Evolutionary conservation across 495 filamentous ascomycete species (phyloP).

Genomic region (Thermothielavioides terrestris): DNA sequence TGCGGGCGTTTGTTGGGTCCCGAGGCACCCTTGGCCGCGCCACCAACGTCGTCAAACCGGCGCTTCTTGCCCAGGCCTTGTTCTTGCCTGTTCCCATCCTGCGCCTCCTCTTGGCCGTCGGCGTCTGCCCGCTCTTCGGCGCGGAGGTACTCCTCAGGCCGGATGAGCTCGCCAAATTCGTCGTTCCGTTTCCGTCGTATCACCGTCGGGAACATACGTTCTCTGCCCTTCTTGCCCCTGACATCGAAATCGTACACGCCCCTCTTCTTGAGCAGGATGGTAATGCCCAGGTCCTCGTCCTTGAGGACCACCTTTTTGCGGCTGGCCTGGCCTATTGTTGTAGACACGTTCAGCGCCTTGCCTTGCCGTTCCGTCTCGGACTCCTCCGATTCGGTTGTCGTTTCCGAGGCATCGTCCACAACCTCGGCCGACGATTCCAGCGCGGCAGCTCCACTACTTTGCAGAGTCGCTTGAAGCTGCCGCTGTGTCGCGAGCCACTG

Average conservation of each 20-base stretch:
- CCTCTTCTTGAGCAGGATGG: conserved; percentile 79
- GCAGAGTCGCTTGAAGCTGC: conserved; percentile 68
- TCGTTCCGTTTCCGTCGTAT: conserved; percentile 70
- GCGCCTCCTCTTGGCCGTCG: conserved; percentile 49
- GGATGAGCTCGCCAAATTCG: conserved; percentile 87
- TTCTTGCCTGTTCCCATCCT: conserved; percentile 39
- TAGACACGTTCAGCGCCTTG: conserved; percentile 78
- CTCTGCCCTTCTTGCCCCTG: conserved; percentile 83
- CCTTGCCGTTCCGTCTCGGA: conserved; percentile 88
- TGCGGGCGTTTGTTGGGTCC: conserved; percentile 35
- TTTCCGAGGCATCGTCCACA: conserved; percentile 72
- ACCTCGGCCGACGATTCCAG: conserved; percentile 67
- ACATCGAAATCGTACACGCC: conserved; percentile 88
- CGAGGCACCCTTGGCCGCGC: conserved; percentile 30
- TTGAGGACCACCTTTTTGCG: conserved; percentile 72
- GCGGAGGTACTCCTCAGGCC: conserved; percentile 87
- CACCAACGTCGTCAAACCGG: conserved; percentile 71
- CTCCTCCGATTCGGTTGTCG: conserved; percentile 76
- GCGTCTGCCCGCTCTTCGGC: conserved; percentile 86
- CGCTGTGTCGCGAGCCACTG: conserved; percentile 78
- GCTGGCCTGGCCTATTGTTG: conserved; percentile 68
- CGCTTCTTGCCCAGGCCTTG: conserved; percentile 83
- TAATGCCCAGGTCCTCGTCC: conserved; percentile 83
- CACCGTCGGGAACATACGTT: conserved; percentile 86
- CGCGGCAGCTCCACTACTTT: conserved; percentile 52